Percentiles rank a stretch among this genome's conserved stretches.
Conservation (phyloP, 225 moss, liverwort and hornwort species). For the Marchantia polymorpha region DNA sequence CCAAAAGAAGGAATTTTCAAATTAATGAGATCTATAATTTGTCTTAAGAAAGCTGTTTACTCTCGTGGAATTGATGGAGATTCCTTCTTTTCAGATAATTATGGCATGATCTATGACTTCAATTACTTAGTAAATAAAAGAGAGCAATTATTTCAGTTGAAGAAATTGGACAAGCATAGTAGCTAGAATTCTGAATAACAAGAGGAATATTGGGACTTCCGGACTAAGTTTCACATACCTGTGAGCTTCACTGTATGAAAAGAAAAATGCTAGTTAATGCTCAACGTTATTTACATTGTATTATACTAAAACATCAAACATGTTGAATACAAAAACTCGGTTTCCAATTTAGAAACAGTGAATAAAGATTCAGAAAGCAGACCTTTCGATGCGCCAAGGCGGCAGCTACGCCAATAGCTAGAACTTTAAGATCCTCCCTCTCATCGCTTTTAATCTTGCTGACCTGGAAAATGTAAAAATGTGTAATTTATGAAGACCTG, state of each 20-base stretch:
- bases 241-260: too few species aligned
- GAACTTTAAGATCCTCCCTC: slow-evolving; percentile 94
- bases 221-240: too few species aligned
- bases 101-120: too few species aligned
- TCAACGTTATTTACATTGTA: too few species aligned
- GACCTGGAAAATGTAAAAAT: slow-evolving; percentile 51
- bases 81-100: background rate
- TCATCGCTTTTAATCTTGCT: slow-evolving; percentile 92
- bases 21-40: background rate
- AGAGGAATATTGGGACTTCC: too few species aligned
- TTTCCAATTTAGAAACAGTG: too few species aligned
- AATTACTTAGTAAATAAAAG: background rate
- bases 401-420: slow-evolving; percentile 94
- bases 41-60: background rate
- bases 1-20: background rate
- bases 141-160: background rate
- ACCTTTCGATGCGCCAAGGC: slow-evolving; percentile 98
- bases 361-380: background rate
- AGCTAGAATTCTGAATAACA: background rate
- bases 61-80: background rate
- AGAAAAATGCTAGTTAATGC: too few species aligned
- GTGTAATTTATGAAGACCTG: background rate
- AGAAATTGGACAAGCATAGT: background rate
- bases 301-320: too few species aligned
- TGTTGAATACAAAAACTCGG: too few species aligned